Base-by-base conservation (phyloP, 352 stramenopile species). In the Phytophthora macrochlamydospora region DNA sequence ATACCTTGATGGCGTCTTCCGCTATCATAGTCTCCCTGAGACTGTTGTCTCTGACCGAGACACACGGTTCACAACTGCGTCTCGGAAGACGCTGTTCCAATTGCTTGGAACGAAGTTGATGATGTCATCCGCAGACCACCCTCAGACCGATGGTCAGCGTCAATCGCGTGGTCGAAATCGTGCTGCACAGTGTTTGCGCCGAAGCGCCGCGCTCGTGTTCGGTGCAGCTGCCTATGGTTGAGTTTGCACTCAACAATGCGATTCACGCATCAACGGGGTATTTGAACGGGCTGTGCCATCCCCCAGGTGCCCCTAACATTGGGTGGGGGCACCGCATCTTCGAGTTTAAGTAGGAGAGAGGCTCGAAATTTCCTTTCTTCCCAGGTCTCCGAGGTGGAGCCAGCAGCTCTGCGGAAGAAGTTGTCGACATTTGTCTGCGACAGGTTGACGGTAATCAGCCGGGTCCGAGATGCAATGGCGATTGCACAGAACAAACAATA, bases 1-100 rank as follows among this genome's bases (percentile, higher is more conserved):
- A 14, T 81, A 79, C 35, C 1, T 83, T 0, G 65, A 79, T 31
- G 29, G n/a, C 14, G 59, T 73, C 0, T 75, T 76, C 14, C 51
- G 54, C 1, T 56, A 56, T 12, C 68, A 72, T n/a, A 56, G 62
- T 7, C 24, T 83, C 1, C 65, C 56, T 0, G 28, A 50, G 37
- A 56, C 64, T 7, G 48, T 62, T 32, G 56, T 59, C 35, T 62
- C 51, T 0, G 35, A 71, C 11, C 29, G 51, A 40, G 51, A 66
- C 44, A 13, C 50, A 11, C 51, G 56, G 6, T 62, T 76, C 32
- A 64, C 44, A 3, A 56, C 51, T 30, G 28, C 18, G 3, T 69
- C 75, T 57, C 72, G 59, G 56, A 1, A 38, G 14, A 24, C 38
- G 14, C 37, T 68, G n/a, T 76, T 76, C n/a, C 7, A 29, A 1